Conservation (phyloP, 345 rosid genomes). For the Streptanthus diversifolius region DNA sequence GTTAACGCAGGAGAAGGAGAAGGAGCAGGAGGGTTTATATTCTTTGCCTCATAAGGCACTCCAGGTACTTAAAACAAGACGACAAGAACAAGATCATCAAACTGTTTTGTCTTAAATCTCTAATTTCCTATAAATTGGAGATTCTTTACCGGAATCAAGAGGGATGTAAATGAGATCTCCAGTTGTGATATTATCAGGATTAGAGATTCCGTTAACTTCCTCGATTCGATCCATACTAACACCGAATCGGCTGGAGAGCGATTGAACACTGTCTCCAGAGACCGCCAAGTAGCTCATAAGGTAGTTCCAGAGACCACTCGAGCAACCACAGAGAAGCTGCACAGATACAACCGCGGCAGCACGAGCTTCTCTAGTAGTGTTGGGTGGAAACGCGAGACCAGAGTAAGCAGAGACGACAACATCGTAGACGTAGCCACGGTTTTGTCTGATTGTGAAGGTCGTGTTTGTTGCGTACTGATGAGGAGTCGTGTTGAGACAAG, state of each 20-base stretch:
- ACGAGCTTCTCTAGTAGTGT: slow-evolving; percentile 49
- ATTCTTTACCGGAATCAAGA: slow-evolving; percentile 70
- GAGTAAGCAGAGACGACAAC: slow-evolving; percentile 61
- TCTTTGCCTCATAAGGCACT: slow-evolving; percentile 57
- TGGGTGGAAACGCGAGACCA: slow-evolving; percentile 68
- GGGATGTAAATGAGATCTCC: slow-evolving; percentile 79
- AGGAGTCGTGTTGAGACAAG: slow-evolving; percentile 57
- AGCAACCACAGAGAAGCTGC: slow-evolving; percentile 89
- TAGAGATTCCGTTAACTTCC: slow-evolving; percentile 57
- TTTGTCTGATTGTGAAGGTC: slow-evolving; percentile 70
- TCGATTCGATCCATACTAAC: slow-evolving; percentile 91
- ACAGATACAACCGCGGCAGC: slow-evolving; percentile 65
- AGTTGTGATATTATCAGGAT: slow-evolving; percentile 75
- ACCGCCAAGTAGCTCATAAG: slow-evolving; percentile 81
- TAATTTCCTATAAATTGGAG: neutral
- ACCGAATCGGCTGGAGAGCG: slow-evolving; percentile 84
- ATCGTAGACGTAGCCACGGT: slow-evolving; percentile 53
- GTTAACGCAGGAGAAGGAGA: slow-evolving; percentile 56
- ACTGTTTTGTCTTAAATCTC: neutral
- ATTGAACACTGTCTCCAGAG: slow-evolving; percentile 76
- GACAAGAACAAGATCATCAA: slow-evolving; percentile 1
- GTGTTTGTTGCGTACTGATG: slow-evolving; percentile 69
- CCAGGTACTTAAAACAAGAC: slow-evolving; percentile 67
- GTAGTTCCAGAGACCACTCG: slow-evolving; percentile 93
- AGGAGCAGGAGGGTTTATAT: slow-evolving; percentile 46